Evolutionary conservation across 2,329 filamentous ascomycete genomes (phyloP), one percentile per base, ranked within the genome.

Genomic region (Erysiphe pulchra): DNA sequence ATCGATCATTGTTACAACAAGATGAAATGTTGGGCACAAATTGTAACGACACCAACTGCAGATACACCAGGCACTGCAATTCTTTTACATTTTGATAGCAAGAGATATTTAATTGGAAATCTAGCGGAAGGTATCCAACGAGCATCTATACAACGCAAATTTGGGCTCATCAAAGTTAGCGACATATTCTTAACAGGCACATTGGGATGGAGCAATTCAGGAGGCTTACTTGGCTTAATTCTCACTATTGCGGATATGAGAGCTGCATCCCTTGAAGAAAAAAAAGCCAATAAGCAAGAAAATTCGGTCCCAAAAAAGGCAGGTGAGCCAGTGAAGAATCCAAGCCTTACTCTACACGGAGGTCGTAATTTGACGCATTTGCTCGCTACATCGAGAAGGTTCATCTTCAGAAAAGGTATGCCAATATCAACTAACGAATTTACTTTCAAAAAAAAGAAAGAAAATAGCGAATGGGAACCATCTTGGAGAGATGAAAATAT

Each of bases 51-150:
- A 48, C 87, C 87, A 13, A 90, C 87, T 52, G 79, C 78, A 48
- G 90, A 98, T 62, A 93, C 85, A 17, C 73, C 77, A 1, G 87
- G 87, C 46, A 82, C 83, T 2, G 71, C 73, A 44, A 60, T 95
- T 31, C 59, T 84, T 34, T 66, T 98, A 7, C 77, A 87, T 57
- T 86, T 85, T 56, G 81, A 87, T 54, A 72, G 75, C 55, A 77
- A 79, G 54, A 72, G 82, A 47, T 98, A 98, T 60, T 53, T 94
- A 14, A 80, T 98, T 56, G 90, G 90, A 17, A 77, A 80, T 54
- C 60, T 87, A 14, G 65, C 75, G 10, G 90, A 98, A 61, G 90
- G 87, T 14, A 80, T 80, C 0, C 90, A 95, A 64, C 72, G 90
- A 47, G 74, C 77, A 67, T 80, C 56, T 18, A 49, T 55, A 42